Percentiles rank a stretch among this genome's conserved stretches.
phyloP scores from a whole-genome alignment of 345 rosid genomes.

The Streptanthus diversifolius region DNA sequence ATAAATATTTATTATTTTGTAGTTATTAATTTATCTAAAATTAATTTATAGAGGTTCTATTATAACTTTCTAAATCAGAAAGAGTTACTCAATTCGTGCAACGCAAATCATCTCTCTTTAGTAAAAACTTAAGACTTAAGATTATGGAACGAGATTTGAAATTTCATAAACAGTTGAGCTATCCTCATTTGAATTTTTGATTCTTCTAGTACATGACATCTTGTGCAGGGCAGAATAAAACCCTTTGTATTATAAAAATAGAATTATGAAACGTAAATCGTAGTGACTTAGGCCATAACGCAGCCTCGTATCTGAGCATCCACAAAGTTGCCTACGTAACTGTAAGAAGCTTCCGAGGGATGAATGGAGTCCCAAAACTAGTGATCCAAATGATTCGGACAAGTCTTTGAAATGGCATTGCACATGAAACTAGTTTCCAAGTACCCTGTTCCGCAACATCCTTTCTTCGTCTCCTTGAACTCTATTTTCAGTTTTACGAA shows the following conservation, averaged over 20 bases:
- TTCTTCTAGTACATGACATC: too few species aligned
- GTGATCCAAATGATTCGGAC: slow-evolving; percentile 31
- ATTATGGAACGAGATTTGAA: not conserved
- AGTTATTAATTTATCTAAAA: too few species aligned
- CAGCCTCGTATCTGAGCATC: slow-evolving; percentile 53
- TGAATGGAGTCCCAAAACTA: slow-evolving; percentile 49
- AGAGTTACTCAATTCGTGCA: not conserved
- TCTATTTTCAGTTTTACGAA: too few species aligned
- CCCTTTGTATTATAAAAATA: too few species aligned
- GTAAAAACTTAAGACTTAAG: not conserved
- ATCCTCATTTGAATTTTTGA: not conserved
- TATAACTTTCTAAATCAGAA: too few species aligned
- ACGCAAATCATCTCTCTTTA: not conserved
- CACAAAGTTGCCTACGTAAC: slow-evolving; percentile 16
- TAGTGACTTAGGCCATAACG: slow-evolving; percentile 37
- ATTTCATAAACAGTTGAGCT: not conserved
- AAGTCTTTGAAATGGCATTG: slow-evolving; percentile 23
- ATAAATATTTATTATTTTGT: too few species aligned
- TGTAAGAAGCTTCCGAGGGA: slow-evolving; percentile 41
- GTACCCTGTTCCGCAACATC: slow-evolving; percentile 42
- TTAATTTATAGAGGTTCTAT: too few species aligned
- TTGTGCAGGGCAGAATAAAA: too few species aligned
- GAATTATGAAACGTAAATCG: not conserved
- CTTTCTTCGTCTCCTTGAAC: too few species aligned
- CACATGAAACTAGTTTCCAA: slow-evolving; percentile 37